These are phyloP conservation scores for Phytophthora boehmeriae DNA, from an alignment of 352 stramenopile genomes.

Conservation along the genomic window DNA sequence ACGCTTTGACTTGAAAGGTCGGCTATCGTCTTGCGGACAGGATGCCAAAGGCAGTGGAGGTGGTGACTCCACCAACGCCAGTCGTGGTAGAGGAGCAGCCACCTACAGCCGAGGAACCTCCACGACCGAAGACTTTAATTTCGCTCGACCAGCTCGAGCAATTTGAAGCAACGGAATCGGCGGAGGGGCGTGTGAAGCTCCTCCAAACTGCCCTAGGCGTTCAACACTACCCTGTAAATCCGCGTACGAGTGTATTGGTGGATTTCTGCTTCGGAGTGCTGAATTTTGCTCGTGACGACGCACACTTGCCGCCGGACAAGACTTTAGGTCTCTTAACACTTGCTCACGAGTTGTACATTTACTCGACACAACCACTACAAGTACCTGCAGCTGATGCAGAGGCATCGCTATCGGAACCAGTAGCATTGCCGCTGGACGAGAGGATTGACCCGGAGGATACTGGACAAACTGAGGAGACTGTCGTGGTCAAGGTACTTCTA, in stretches of 20 bases:
- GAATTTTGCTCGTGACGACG: constrained; percentile 64
- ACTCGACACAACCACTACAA: constrained; percentile 41
- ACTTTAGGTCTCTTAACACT: constrained; percentile 51
- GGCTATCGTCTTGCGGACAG: constrained; percentile 1
- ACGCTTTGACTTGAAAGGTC: constrained; percentile 31
- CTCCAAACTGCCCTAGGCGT: constrained; percentile 53
- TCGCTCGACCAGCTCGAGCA: constrained; percentile 40
- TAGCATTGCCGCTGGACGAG: constrained; percentile 8
- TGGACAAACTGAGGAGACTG: background rate
- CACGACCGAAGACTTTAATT: constrained; percentile 26
- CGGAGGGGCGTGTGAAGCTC: constrained; percentile 32
- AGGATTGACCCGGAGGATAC: constrained; percentile 2
- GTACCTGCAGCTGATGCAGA: constrained; percentile 5
- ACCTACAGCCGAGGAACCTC: constrained; percentile 12
- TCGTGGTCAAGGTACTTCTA: background rate
- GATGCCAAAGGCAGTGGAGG: constrained; percentile 25
- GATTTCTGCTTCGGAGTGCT: constrained; percentile 75
- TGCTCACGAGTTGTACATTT: constrained; percentile 59
- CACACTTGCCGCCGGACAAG: constrained; percentile 37
- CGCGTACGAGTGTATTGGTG: constrained; percentile 52
- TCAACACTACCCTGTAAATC: constrained; percentile 55
- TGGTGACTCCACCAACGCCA: constrained; percentile 5
- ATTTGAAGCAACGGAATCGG: constrained; percentile 26
- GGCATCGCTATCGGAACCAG: constrained; percentile 5
- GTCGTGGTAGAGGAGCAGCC: constrained; percentile 21